These are phyloP conservation scores for Didymella exigua DNA, from an alignment of 2,329 filamentous ascomycete genomes.

Conservation along the genomic window DNA sequence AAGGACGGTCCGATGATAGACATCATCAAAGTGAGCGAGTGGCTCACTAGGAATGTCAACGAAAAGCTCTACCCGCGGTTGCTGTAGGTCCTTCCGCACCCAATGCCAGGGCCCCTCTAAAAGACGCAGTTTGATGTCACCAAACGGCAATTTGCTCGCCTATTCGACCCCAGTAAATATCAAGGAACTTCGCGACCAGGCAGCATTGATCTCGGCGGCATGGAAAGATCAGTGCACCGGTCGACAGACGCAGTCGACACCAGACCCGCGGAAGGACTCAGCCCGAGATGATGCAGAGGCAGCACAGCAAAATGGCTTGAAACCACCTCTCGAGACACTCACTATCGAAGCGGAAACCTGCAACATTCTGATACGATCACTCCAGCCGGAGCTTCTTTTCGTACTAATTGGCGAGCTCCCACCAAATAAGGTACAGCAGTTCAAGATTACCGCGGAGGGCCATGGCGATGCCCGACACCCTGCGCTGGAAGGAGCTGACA, in stretches of 20 bases:
- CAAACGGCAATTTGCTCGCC: slow-evolving; percentile 57
- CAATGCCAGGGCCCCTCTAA: slow-evolving; percentile 10
- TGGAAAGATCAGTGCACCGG: slow-evolving; percentile 54
- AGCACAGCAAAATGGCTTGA: slow-evolving; percentile 18
- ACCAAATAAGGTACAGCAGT: slow-evolving; percentile 45
- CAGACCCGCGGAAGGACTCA: slow-evolving; percentile 20
- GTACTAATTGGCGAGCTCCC: slow-evolving; percentile 57
- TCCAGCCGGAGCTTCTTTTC: slow-evolving; percentile 55
- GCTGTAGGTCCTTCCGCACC: slow-evolving; percentile 42
- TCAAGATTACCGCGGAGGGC: slow-evolving; percentile 54
- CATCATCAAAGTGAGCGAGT: slow-evolving; percentile 51
- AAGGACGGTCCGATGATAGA: slow-evolving; percentile 49
- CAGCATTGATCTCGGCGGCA: slow-evolving; percentile 55
- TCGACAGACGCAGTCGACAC: slow-evolving; percentile 22
- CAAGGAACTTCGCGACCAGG: slow-evolving; percentile 56
- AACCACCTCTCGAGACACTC: slow-evolving; percentile 49
- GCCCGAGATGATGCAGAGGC: slow-evolving; percentile 10
- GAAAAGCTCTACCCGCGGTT: slow-evolving; percentile 52
- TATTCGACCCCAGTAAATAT: slow-evolving; percentile 57
- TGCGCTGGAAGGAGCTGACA: slow-evolving; percentile 14
- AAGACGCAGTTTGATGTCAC: slow-evolving; percentile 53
- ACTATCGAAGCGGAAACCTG: slow-evolving; percentile 54
- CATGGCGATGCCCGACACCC: slow-evolving; percentile 50
- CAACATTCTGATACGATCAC: slow-evolving; percentile 54
- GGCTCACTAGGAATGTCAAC: slow-evolving; percentile 53